phyloP scores from a whole-genome alignment of 2,329 filamentous ascomycete species.

The Elsinoe ampelina region DNA sequence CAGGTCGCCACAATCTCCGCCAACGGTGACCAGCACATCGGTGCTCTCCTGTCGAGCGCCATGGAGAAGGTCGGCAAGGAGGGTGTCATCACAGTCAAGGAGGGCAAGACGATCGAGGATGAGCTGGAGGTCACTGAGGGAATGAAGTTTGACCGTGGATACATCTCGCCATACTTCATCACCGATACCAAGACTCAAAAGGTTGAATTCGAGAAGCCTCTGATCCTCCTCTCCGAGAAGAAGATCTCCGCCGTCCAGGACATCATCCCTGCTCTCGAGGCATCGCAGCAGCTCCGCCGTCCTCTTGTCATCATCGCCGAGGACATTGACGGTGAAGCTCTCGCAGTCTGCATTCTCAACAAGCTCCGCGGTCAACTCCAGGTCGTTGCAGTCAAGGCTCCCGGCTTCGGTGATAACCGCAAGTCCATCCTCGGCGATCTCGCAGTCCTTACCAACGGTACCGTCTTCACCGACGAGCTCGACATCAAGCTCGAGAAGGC shows the following conservation, averaged over 20 bases:
- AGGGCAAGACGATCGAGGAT: conserved; percentile 96
- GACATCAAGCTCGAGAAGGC: conserved; percentile 99
- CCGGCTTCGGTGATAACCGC: conserved; percentile 98
- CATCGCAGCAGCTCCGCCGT: conserved; percentile 87
- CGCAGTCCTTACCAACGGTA: conserved; percentile 89
- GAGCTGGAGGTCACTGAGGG: conserved; percentile 99
- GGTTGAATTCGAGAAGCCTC: conserved; percentile 98
- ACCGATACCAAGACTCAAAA: conserved; percentile 98
- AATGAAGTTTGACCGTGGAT: conserved; percentile 99
- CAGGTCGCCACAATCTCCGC: conserved; percentile 98
- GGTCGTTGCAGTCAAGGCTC: conserved; percentile 96
- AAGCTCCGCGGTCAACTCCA: conserved; percentile 99
- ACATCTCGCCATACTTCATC: conserved; percentile 99
- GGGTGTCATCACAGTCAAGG: conserved; percentile 99
- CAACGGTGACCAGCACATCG: conserved; percentile 93
- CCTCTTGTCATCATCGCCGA: conserved; percentile 97
- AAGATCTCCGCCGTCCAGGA: conserved; percentile 99
- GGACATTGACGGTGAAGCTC: conserved; percentile 96
- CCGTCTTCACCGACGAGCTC: conserved; percentile 96
- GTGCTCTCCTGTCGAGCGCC: conserved; percentile 88
- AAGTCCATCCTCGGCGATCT: conserved; percentile 98
- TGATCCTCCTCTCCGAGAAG: conserved; percentile 98
- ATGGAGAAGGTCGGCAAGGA: conserved; percentile 99
- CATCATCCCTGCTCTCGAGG: conserved; percentile 95
- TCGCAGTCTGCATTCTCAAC: conserved; percentile 98